Conservation (phyloP, 2,329 filamentous ascomycete genomes). For the Fusarium nurragi region DNA sequence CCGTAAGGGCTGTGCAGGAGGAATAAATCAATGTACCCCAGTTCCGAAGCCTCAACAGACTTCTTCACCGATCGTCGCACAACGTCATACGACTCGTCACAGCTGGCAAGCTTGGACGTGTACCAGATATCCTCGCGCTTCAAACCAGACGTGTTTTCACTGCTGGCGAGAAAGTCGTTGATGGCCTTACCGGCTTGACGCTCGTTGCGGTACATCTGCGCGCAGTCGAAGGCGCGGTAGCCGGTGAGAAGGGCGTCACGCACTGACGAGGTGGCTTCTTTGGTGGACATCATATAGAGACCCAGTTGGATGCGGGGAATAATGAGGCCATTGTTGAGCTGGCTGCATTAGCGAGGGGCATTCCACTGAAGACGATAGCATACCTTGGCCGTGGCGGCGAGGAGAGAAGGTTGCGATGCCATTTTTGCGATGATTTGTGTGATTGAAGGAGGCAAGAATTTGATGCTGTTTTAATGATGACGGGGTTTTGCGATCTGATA, state of each 20-base stretch:
- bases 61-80: constrained; percentile 73
- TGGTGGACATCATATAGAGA: constrained; percentile 74
- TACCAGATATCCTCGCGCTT: constrained; percentile 78
- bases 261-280: constrained; percentile 67
- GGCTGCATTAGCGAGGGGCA: background rate
- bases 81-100: constrained; percentile 70
- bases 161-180: constrained; percentile 60
- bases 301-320: constrained; percentile 80
- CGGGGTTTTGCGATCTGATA: constrained; percentile 11
- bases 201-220: constrained; percentile 74
- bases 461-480: constrained; percentile 2
- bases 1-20: constrained; percentile 83
- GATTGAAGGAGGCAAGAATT: background rate
- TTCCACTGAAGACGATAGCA: accelerated
- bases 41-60: constrained; percentile 70
- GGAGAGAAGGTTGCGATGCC: constrained; percentile 34
- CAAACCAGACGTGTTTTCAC: constrained; percentile 60
- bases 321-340: constrained; percentile 70
- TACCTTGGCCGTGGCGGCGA: constrained; percentile 41
- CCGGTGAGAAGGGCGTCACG: constrained; percentile 64
- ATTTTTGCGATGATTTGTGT: constrained; percentile 11
- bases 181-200: constrained; percentile 74
- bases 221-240: constrained; percentile 62
- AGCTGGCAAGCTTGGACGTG: constrained; percentile 79
- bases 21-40: constrained; percentile 83